Conservation (phyloP, 73 alveolate species). For the Breviolum minutum region DNA sequence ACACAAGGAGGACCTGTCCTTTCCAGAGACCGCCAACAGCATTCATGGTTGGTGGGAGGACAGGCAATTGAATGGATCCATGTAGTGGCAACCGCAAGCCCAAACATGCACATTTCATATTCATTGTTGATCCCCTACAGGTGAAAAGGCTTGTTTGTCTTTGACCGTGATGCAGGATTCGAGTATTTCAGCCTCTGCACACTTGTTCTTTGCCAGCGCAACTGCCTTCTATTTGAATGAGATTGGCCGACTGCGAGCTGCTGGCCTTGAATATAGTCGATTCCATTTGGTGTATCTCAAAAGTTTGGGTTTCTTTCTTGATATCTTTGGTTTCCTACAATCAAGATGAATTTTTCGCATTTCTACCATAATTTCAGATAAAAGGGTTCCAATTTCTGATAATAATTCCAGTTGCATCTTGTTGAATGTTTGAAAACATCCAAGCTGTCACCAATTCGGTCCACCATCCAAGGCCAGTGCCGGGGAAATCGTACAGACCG, state of each 20-base stretch:
- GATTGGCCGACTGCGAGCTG: slow-evolving; percentile 45
- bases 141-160: neutral
- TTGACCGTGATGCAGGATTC: neutral
- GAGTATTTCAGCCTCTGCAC: slow-evolving; percentile 64
- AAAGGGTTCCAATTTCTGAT: neutral
- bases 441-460: neutral
- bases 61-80: neutral
- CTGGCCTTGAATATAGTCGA: neutral
- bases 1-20: slow-evolving; percentile 14
- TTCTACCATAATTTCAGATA: neutral
- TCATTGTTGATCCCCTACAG: neutral
- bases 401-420: neutral
- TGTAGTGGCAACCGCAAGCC: neutral
- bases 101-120: neutral
- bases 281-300: neutral
- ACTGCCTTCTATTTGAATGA: slow-evolving; percentile 82
- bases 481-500: slow-evolving; percentile 57
- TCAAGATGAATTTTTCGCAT: neutral
- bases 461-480: slow-evolving; percentile 1
- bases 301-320: neutral
- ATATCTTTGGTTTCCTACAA: neutral
- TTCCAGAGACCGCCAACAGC: neutral
- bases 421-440: neutral
- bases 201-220: slow-evolving; percentile 81
- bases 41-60: slow-evolving; percentile 92